Percentiles rank a stretch among this genome's conserved stretches.
phyloP scores from a whole-genome alignment of 2,329 filamentous ascomycete genomes.

The Penicillium sp. region DNA sequence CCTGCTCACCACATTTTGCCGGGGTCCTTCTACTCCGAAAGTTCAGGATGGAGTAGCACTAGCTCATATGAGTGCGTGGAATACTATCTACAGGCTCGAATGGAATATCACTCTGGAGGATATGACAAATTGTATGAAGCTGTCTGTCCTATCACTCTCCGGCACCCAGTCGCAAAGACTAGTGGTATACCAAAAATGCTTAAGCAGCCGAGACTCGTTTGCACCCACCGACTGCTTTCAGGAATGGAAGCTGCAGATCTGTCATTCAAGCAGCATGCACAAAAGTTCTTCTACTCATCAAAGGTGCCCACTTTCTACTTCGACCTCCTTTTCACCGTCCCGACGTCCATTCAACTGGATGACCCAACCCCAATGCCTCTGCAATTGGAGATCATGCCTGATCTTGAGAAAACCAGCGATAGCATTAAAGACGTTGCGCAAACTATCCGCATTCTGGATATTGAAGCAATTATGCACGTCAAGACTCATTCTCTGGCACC shows the following conservation, averaged over 20 bases:
- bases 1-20: slow-evolving; percentile 9
- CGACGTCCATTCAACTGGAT: slow-evolving; percentile 24
- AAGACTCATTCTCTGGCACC: neutral
- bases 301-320: slow-evolving; percentile 35
- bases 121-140: slow-evolving; percentile 2
- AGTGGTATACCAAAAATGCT: slow-evolving; percentile 1
- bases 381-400: slow-evolving; percentile 7
- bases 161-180: slow-evolving; percentile 2
- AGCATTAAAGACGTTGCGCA: slow-evolving; percentile 11
- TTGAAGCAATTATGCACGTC: neutral
- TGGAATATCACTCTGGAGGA: slow-evolving; percentile 13
- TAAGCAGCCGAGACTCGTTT: slow-evolving; percentile 7
- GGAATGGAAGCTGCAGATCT: slow-evolving; percentile 31
- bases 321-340: slow-evolving; percentile 25
- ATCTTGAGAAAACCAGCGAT: slow-evolving; percentile 3
- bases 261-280: slow-evolving; percentile 34
- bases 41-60: slow-evolving; percentile 18
- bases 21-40: slow-evolving; percentile 11
- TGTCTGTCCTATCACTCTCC: slow-evolving; percentile 14
- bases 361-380: slow-evolving; percentile 14
- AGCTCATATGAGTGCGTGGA: slow-evolving; percentile 25
- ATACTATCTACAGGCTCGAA: slow-evolving; percentile 35
- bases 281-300: slow-evolving; percentile 33
- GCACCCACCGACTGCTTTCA: slow-evolving; percentile 31
- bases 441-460: slow-evolving; percentile 6